Evolutionary conservation across 2,329 filamentous ascomycete genomes (phyloP).

Genomic region (Myriosclerotinia duriaeana): DNA sequence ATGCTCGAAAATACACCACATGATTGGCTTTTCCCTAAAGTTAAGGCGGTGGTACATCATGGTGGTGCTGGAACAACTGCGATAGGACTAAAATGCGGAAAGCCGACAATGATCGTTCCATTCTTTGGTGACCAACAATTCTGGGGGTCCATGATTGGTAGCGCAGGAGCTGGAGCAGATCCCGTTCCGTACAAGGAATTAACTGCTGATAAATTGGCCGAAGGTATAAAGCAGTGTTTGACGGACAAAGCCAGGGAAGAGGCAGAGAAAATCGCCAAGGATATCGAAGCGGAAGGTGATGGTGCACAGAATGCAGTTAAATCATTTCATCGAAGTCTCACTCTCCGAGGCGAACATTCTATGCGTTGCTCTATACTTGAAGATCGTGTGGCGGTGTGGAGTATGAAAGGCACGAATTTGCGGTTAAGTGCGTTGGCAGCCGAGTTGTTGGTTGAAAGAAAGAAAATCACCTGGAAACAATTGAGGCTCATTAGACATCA

Average conservation of each 20-base stretch:
- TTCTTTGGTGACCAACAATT: conserved; percentile 81
- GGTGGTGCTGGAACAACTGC: conserved; percentile 78
- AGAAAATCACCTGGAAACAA: conserved; percentile 62
- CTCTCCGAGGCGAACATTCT: conserved; percentile 50
- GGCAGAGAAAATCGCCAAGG: conserved; percentile 58
- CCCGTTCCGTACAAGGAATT: conserved; percentile 69
- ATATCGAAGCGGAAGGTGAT: conserved; percentile 62
- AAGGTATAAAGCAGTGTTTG: conserved; percentile 69
- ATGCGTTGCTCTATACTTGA: conserved; percentile 67
- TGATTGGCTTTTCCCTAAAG: conserved; percentile 72
- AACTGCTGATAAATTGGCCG: conserved; percentile 61
- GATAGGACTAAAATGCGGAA: conserved; percentile 68
- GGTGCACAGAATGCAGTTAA: conserved; percentile 68
- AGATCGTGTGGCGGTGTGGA: conserved; percentile 65
- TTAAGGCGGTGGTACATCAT: conserved; percentile 68
- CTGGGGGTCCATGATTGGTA: conserved; percentile 70
- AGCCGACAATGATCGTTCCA: conserved; percentile 73
- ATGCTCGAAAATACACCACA: conserved; percentile 74
- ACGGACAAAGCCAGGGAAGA: conserved; percentile 59
- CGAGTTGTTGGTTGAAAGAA: conserved; percentile 60
- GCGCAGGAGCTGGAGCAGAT: conserved; percentile 62
- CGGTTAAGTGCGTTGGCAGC: conserved; percentile 64
- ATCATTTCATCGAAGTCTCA: conserved; percentile 63
- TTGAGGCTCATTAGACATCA: conserved; percentile 63
- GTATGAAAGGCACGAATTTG: conserved; percentile 59